phyloP scores from a whole-genome alignment of 1,139 yeast genomes.

The Saccharomyces uvarum region DNA sequence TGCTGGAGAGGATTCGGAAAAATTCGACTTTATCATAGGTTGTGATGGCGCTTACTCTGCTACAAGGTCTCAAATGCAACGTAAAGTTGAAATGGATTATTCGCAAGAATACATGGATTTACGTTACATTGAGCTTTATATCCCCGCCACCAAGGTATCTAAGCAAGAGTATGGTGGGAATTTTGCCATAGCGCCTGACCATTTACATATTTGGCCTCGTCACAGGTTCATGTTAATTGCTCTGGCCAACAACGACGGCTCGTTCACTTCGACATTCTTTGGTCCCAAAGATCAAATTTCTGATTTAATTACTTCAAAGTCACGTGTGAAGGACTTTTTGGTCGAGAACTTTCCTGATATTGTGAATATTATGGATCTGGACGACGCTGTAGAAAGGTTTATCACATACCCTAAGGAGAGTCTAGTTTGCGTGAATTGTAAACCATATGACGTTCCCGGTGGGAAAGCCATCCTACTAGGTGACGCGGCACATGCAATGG shows the following conservation, averaged over 20 bases:
- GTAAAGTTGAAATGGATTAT: slow-evolving; percentile 59
- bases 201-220: slow-evolving; percentile 92
- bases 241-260: slow-evolving; percentile 73
- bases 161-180: slow-evolving; percentile 14
- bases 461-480: slow-evolving; percentile 70
- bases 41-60: slow-evolving; percentile 83
- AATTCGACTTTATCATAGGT: slow-evolving; percentile 61
- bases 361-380: slow-evolving; percentile 53
- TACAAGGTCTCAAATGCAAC: slow-evolving; percentile 63
- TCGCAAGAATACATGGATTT: slow-evolving; percentile 75
- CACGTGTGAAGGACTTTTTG: slow-evolving; percentile 50
- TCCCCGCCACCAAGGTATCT: slow-evolving; percentile 45
- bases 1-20: slow-evolving; percentile 13
- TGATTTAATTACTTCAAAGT: slow-evolving; percentile 36
- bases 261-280: slow-evolving; percentile 85
- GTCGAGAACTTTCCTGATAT: slow-evolving; percentile 66
- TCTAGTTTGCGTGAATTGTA: slow-evolving; percentile 58
- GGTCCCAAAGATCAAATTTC: slow-evolving; percentile 73
- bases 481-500: slow-evolving; percentile 96
- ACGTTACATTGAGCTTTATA: slow-evolving; percentile 72
- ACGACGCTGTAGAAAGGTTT: slow-evolving; percentile 46
- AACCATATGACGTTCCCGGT: slow-evolving; percentile 54
- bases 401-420: slow-evolving; percentile 65
- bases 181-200: slow-evolving; percentile 60
- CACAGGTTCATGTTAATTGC: slow-evolving; percentile 83